A percentile compares a stretch with the other conserved stretches of the same genome.
Evolutionary conservation across 2,329 filamentous ascomycete genomes (phyloP).

Genomic region (Pseudocercospora vitis): DNA sequence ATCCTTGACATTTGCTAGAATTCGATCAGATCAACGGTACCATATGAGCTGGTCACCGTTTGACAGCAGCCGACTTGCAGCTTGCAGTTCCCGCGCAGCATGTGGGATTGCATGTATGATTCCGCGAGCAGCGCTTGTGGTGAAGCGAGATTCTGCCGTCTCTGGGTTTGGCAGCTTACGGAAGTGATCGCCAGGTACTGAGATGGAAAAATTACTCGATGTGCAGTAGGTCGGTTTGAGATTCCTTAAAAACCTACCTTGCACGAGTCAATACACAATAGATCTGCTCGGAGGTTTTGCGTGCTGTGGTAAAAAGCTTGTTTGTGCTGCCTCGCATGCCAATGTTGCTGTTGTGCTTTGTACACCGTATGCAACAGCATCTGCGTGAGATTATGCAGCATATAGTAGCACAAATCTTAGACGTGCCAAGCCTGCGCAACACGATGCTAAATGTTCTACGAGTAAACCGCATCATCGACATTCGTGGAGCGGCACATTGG

Average conservation of each 20-base stretch:
- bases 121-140: not conserved
- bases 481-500: no score
- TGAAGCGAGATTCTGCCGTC: not conserved
- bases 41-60: not conserved
- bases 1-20: not conserved
- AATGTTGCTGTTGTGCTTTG: no score
- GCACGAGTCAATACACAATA: conserved; percentile 1
- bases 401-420: conserved; percentile 1
- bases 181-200: conserved; percentile 4
- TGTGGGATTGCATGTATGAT: not conserved
- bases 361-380: no score
- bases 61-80: conserved; percentile 4
- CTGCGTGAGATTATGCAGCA: not conserved
- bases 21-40: not conserved
- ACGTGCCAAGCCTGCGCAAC: not conserved
- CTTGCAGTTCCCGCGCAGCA: not conserved
- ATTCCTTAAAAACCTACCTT: not conserved
- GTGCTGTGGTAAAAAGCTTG: no score
- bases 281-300: no score
- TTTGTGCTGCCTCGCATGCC: no score
- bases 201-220: not conserved
- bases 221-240: not conserved
- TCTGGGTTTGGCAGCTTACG: not conserved
- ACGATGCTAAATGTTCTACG: not conserved
- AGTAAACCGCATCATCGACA: no score